A percentile compares a stretch with the other conserved stretches of the same genome.
Conservation (phyloP, 495 filamentous ascomycete species). For the Xylaria curta region DNA sequence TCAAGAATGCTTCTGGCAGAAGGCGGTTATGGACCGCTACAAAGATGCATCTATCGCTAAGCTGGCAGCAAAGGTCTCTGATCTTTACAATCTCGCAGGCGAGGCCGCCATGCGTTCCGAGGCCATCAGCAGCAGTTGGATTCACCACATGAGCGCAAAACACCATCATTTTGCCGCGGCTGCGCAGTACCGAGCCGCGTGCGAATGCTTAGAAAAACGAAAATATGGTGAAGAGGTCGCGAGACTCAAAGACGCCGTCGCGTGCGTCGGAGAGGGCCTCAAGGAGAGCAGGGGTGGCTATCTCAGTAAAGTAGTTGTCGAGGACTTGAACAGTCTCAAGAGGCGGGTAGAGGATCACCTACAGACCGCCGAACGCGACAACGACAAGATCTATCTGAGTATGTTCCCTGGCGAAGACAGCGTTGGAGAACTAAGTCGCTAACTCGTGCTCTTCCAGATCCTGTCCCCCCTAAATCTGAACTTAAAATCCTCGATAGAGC, state of each 20-base stretch:
- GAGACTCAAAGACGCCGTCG: slow-evolving; percentile 77
- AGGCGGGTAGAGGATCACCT: slow-evolving; percentile 82
- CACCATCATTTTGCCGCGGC: slow-evolving; percentile 97
- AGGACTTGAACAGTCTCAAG: slow-evolving; percentile 84
- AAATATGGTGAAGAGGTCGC: slow-evolving; percentile 98
- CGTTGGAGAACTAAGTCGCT: slow-evolving; percentile 5
- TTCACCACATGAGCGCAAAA: slow-evolving; percentile 97
- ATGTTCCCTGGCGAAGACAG: slow-evolving; percentile 13
- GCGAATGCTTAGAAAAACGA: slow-evolving; percentile 90
- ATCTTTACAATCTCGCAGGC: slow-evolving; percentile 84
- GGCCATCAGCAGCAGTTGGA: slow-evolving; percentile 92
- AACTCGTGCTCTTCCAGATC: slow-evolving; percentile 49
- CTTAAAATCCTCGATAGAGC: slow-evolving; percentile 85
- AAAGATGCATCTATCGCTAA: slow-evolving; percentile 92
- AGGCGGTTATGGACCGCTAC: slow-evolving; percentile 91
- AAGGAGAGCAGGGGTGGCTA: slow-evolving; percentile 77
- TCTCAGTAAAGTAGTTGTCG: slow-evolving; percentile 81
- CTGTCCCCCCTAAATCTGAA: slow-evolving; percentile 87
- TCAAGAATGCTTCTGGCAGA: slow-evolving; percentile 98
- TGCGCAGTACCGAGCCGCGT: slow-evolving; percentile 91
- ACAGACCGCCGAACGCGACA: slow-evolving; percentile 94
- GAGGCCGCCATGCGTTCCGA: slow-evolving; percentile 88
- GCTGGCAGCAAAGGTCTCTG: slow-evolving; percentile 88
- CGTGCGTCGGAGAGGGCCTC: slow-evolving; percentile 83
- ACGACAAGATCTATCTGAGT: slow-evolving; percentile 90